Conservation (phyloP, 768 basidiomycete genomes). For the Phaeolepiota aurea region DNA sequence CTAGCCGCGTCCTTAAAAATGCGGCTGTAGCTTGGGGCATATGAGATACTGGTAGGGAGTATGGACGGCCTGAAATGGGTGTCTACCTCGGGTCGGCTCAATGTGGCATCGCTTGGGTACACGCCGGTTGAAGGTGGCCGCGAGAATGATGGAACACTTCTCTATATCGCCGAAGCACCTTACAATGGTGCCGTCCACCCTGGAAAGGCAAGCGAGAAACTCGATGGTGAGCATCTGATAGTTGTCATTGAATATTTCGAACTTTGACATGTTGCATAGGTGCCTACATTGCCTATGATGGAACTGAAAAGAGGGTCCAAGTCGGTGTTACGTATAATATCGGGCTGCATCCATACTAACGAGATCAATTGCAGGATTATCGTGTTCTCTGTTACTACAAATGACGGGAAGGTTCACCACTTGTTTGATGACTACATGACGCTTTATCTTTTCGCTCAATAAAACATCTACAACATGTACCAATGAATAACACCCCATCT, state of each 20-base stretch:
- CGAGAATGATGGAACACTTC: constrained; percentile 49
- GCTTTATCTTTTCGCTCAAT: too few species aligned
- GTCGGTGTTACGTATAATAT: constrained; percentile 23
- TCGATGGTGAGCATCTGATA: constrained; percentile 31
- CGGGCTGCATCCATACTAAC: background rate
- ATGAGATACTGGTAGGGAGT: constrained; percentile 68
- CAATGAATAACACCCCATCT: too few species aligned
- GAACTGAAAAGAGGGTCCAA: constrained; percentile 41
- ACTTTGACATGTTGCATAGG: constrained; percentile 16
- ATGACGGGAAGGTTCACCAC: constrained; percentile 2
- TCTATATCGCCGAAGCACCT: constrained; percentile 55
- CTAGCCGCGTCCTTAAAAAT: background rate
- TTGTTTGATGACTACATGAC: background rate
- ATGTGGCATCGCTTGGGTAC: constrained; percentile 31
- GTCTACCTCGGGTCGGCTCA: constrained; percentile 32
- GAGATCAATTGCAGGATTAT: constrained; percentile 18
- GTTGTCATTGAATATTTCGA: background rate
- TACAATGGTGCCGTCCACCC: constrained; percentile 46
- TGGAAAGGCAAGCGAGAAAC: constrained; percentile 52
- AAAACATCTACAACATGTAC: too few species aligned
- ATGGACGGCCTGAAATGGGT: constrained; percentile 53
- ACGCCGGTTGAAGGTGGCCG: constrained; percentile 61
- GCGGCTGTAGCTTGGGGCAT: constrained; percentile 42
- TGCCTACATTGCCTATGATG: constrained; percentile 48
- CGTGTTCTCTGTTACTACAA: constrained; percentile 27